These are phyloP conservation scores for Fusarium sp. DNA, from an alignment of 2,329 filamentous ascomycete species.

Conservation along the genomic window DNA sequence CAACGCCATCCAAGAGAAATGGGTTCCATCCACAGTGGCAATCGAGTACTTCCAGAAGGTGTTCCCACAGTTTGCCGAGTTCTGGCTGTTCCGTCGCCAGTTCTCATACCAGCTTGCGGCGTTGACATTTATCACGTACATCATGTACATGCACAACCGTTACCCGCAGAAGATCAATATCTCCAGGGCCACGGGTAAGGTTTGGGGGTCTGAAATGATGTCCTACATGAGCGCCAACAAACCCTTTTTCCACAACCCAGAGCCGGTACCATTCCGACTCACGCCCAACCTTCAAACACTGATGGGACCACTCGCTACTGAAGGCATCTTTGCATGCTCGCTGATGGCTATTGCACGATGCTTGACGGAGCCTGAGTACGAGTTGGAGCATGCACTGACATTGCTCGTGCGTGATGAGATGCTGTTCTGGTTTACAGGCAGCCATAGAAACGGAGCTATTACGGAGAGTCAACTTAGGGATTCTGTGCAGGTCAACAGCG, in stretches of 20 bases:
- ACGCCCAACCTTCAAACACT: slow-evolving; percentile 96
- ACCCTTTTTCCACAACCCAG: slow-evolving; percentile 92
- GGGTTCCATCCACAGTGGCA: slow-evolving; percentile 84
- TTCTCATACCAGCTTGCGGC: slow-evolving; percentile 96
- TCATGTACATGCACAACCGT: slow-evolving; percentile 95
- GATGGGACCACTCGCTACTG: slow-evolving; percentile 94
- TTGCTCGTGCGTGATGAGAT: slow-evolving; percentile 98
- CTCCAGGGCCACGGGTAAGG: slow-evolving; percentile 85
- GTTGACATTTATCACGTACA: slow-evolving; percentile 98
- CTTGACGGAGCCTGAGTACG: slow-evolving; percentile 86
- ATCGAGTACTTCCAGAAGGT: slow-evolving; percentile 90
- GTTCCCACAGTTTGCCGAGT: slow-evolving; percentile 90
- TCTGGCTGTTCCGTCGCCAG: slow-evolving; percentile 98
- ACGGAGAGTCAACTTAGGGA: slow-evolving; percentile 78
- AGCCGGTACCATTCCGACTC: slow-evolving; percentile 95
- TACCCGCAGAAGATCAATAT: slow-evolving; percentile 97
- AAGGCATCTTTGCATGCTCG: slow-evolving; percentile 94
- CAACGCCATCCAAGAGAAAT: slow-evolving; percentile 92
- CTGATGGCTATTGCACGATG: slow-evolving; percentile 97
- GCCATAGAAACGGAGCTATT: slow-evolving; percentile 67
- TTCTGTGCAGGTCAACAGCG: slow-evolving; percentile 85
- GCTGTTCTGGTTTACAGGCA: slow-evolving; percentile 93
- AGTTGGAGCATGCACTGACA: slow-evolving; percentile 93
- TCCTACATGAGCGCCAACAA: slow-evolving; percentile 86
- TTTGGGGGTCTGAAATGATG: slow-evolving; percentile 96